These are phyloP conservation scores for Asterophora lycoperdoides DNA, from an alignment of 768 basidiomycete genomes.

Conservation along the genomic window DNA sequence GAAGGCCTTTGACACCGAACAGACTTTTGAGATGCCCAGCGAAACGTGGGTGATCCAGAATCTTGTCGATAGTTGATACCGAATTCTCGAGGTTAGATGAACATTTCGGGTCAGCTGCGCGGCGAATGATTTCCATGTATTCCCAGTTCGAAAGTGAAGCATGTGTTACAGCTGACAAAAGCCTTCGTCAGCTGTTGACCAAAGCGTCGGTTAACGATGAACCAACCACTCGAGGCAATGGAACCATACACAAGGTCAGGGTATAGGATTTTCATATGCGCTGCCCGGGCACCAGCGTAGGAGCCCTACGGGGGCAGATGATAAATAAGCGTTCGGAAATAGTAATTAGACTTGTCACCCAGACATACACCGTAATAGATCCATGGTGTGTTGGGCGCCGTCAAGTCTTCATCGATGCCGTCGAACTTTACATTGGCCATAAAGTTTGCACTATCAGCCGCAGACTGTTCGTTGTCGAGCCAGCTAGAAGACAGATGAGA, in stretches of 20 bases:
- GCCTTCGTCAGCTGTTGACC: neutral
- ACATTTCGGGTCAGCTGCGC: constrained; percentile 61
- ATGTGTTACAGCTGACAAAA: constrained; percentile 70
- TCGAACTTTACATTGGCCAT: constrained; percentile 76
- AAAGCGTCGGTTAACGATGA: constrained; percentile 1
- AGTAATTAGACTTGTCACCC: too few species aligned
- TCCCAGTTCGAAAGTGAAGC: constrained; percentile 80
- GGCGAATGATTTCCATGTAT: constrained; percentile 81
- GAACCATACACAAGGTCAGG: constrained; percentile 87
- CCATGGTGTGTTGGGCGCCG: constrained; percentile 74
- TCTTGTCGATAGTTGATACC: constrained; percentile 55
- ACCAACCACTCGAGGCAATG: constrained; percentile 79
- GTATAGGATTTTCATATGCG: constrained; percentile 85
- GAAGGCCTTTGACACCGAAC: constrained; percentile 68
- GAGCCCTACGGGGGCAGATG: constrained; percentile 52
- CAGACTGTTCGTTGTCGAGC: constrained; percentile 85
- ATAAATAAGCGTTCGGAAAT: neutral
- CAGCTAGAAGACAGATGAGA: constrained; percentile 44
- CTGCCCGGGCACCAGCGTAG: constrained; percentile 90
- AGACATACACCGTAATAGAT: constrained; percentile 84
- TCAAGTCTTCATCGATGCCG: constrained; percentile 66
- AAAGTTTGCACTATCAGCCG: constrained; percentile 90
- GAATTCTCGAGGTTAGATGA: constrained; percentile 53
- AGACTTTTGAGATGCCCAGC: constrained; percentile 58
- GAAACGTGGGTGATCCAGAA: constrained; percentile 47